A percentile compares a stretch with the other conserved stretches of the same genome.
Conservation (phyloP, 139 green algal genomes). For the Picochlorum sp. region DNA sequence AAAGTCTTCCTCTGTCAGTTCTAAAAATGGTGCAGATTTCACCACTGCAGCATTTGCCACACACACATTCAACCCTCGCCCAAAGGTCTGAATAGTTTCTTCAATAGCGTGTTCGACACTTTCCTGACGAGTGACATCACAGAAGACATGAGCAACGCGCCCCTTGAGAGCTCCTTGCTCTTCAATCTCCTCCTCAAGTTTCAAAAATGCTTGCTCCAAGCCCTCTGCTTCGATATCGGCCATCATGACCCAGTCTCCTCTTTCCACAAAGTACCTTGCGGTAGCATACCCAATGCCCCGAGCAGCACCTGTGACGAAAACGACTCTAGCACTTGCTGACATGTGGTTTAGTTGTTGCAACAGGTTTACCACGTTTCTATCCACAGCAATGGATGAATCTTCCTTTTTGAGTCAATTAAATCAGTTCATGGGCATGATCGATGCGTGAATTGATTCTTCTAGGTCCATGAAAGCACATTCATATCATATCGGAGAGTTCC, state of each 20-base stretch:
- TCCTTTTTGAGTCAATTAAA: no score
- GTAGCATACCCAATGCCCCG: constrained; percentile 66
- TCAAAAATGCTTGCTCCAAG: neutral
- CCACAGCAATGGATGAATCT: no score
- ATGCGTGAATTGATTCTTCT: no score
- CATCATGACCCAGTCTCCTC: constrained; percentile 65
- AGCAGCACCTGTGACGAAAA: constrained; percentile 24
- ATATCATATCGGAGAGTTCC: no score
- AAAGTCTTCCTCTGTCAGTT: constrained; percentile 76
- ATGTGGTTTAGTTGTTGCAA: neutral
- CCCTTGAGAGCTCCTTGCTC: constrained; percentile 29
- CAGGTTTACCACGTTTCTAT: neutral
- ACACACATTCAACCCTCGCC: constrained; percentile 44
- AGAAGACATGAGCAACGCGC: constrained; percentile 22
- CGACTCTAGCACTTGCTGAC: constrained; percentile 6
- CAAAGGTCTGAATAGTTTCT: constrained; percentile 43
- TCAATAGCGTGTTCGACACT: constrained; percentile 51
- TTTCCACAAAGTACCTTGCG: constrained; percentile 45
- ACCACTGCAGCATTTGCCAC: constrained; percentile 58
- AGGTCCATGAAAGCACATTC: no score
- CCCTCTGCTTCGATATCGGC: constrained; percentile 51
- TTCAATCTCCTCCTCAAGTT: neutral
- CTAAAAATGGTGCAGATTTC: constrained; percentile 60
- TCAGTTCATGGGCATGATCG: no score
- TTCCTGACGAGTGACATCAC: constrained; percentile 51